Evolutionary conservation across 257 asterid genomes (phyloP).

Genomic region (Avicennia marina): DNA sequence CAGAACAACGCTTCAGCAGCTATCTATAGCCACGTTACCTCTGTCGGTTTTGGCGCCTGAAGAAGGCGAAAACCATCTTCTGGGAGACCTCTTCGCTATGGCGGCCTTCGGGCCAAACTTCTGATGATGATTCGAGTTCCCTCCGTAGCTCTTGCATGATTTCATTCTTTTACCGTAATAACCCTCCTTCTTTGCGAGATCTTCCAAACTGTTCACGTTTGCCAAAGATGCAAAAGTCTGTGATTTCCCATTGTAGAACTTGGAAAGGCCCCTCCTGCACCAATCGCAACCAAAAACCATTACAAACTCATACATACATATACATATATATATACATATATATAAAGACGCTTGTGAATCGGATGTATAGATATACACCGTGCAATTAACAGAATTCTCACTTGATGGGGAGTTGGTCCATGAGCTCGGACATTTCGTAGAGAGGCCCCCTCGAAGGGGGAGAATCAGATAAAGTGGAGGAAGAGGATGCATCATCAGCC

Average conservation of each 20-base stretch:
- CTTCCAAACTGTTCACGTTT: conserved; percentile 42
- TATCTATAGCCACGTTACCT: no score
- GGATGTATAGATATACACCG: no score
- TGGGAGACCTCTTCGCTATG: conserved; percentile 45
- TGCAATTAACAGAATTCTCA: conserved; percentile 29
- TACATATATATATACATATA: no score
- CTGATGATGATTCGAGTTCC: conserved; percentile 23
- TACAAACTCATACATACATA: not conserved
- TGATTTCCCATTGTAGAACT: conserved; percentile 57
- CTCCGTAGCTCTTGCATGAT: conserved; percentile 44
- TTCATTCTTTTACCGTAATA: conserved; percentile 41
- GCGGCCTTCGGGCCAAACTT: conserved; percentile 55
- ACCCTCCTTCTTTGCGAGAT: conserved; percentile 52
- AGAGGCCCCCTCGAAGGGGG: conserved; percentile 35
- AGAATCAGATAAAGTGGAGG: conserved; percentile 28
- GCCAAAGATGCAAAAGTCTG: conserved; percentile 46
- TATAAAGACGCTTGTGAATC: no score
- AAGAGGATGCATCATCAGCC: conserved; percentile 41
- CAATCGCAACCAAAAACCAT: no score
- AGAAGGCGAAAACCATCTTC: conserved; percentile 10
- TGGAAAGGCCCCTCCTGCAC: conserved; percentile 66
- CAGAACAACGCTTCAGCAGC: no score
- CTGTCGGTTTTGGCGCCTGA: not conserved
- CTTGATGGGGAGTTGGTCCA: conserved; percentile 67
- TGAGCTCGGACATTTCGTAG: conserved; percentile 43